These are phyloP conservation scores for Eutrema heterophyllum DNA, from an alignment of 345 rosid species.

Conservation along the genomic window DNA sequence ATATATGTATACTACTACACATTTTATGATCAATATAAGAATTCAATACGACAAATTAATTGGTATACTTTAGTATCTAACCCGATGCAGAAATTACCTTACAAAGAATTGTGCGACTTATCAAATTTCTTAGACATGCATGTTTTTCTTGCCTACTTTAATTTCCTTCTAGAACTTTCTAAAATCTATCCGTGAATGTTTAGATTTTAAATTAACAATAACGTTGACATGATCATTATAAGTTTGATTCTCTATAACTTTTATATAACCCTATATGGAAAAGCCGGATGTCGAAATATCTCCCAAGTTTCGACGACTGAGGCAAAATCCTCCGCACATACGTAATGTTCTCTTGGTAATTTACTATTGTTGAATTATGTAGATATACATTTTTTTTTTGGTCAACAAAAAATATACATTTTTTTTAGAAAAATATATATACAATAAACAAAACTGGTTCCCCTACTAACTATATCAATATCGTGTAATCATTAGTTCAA, in stretches of 20 bases:
- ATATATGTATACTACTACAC: not conserved
- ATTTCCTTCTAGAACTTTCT: not conserved
- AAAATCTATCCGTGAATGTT: not conserved
- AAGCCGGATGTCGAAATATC: not conserved
- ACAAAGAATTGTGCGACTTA: not conserved
- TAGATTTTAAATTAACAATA: not conserved
- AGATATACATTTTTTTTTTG: not conserved
- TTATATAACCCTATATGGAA: not conserved
- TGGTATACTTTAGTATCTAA: not conserved
- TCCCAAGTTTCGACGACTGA: not conserved
- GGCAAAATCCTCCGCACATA: not conserved
- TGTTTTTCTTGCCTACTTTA: not conserved
- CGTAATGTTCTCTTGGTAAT: not conserved
- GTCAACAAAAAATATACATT: too few relatives aligned
- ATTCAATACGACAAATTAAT: not conserved
- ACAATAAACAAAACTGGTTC: not conserved
- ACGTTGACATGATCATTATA: not conserved
- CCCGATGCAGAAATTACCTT: not conserved
- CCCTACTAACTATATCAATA: not conserved
- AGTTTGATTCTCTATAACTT: not conserved
- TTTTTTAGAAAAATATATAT: too few relatives aligned
- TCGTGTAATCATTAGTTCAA: constrained; percentile 7
- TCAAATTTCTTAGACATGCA: not conserved
- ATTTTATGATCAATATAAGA: not conserved
- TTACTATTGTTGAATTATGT: not conserved